Percentiles rank a stretch among this genome's conserved stretches.
phyloP scores from a whole-genome alignment of 192 early-diverging fungal species.

The Dissophora ornata region DNA sequence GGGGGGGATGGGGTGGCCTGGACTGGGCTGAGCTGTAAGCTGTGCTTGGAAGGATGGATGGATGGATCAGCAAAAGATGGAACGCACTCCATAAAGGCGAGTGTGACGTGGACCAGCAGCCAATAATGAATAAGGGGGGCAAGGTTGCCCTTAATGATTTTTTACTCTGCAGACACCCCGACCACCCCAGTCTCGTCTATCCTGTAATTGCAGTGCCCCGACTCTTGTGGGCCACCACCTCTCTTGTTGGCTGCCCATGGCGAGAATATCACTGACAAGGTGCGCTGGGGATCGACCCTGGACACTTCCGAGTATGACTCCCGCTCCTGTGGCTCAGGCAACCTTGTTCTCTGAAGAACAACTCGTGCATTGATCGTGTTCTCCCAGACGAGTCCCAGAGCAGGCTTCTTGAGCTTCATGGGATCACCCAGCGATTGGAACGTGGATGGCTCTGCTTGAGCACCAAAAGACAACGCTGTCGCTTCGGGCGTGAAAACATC shows the following conservation, averaged over 20 bases:
- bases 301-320: background rate
- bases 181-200: slow-evolving; percentile 36
- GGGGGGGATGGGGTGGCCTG: background rate
- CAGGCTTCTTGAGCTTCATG: slow-evolving; percentile 69
- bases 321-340: slow-evolving; percentile 14
- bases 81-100: too few species aligned
- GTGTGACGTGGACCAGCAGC: background rate
- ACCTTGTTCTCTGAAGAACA: slow-evolving; percentile 55
- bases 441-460: slow-evolving; percentile 15
- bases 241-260: slow-evolving; percentile 30
- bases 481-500: slow-evolving; percentile 16
- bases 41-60: slow-evolving; percentile 1
- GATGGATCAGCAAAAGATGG: background rate
- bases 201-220: slow-evolving; percentile 28
- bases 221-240: background rate
- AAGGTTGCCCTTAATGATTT: too few species aligned
- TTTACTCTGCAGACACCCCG: slow-evolving; percentile 17
- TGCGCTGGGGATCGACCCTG: slow-evolving; percentile 20
- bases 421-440: slow-evolving; percentile 24
- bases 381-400: slow-evolving; percentile 79
- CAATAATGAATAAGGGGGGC: too few species aligned
- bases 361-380: slow-evolving; percentile 78
- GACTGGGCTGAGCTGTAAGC: background rate
- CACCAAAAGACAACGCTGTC: slow-evolving; percentile 16
- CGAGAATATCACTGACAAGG: slow-evolving; percentile 35